Evolutionary conservation across 176 grass and related monocot genomes (phyloP).

Genomic region (Elymus sibiricus): DNA sequence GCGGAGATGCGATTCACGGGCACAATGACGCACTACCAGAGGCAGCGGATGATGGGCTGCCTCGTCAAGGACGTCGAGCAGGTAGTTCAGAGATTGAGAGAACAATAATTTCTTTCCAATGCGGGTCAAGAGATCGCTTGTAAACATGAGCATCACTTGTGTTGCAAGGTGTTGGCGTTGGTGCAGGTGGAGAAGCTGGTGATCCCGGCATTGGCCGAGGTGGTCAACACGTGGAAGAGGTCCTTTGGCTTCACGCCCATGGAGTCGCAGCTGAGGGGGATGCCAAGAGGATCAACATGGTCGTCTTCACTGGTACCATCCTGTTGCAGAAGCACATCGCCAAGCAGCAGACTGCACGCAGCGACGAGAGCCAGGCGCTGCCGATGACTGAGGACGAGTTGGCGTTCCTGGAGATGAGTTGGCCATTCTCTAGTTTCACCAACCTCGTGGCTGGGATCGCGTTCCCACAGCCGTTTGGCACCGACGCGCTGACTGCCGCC

Average conservation of each 20-base stretch:
- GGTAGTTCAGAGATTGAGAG: constrained; percentile 23
- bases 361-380: background rate
- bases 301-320: constrained; percentile 54
- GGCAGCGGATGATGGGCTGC: constrained; percentile 64
- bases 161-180: constrained; percentile 43
- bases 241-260: constrained; percentile 59
- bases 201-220: constrained; percentile 47
- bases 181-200: constrained; percentile 62
- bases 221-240: constrained; percentile 56
- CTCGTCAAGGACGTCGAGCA: constrained; percentile 65
- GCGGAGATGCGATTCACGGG: constrained; percentile 78
- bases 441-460: constrained; percentile 15
- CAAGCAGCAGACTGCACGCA: background rate
- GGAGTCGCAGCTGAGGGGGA: constrained; percentile 37
- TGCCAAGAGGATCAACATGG: constrained; percentile 40
- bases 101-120: background rate
- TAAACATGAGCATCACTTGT: background rate
- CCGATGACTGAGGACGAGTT: constrained; percentile 34
- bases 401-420: constrained; percentile 24
- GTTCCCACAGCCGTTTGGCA: background rate
- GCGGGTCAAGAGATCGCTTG: background rate
- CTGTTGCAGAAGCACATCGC: constrained; percentile 47
- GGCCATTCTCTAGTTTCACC: constrained; percentile 25
- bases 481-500: background rate
- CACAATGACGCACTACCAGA: constrained; percentile 62